Evolutionary conservation across 768 basidiomycete species (phyloP), one percentile per base, ranked within the genome.

Genomic region (Strobilomyces dryophilus): DNA sequence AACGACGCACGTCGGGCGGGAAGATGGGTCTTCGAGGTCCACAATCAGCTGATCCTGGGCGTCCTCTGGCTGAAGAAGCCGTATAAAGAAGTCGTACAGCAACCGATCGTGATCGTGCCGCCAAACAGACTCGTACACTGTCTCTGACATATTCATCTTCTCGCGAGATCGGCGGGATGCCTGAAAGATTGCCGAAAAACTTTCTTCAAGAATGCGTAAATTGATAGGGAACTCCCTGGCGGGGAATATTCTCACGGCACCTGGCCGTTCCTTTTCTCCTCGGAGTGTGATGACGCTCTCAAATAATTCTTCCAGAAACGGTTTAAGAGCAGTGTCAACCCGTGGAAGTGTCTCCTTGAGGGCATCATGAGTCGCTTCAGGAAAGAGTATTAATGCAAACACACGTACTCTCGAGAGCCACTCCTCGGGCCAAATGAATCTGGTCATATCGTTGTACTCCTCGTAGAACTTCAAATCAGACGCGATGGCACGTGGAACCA

Each of bases 121-220:
- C 56, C 47, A 57, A 26, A 31, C 26, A 1, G 27, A 37, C 35
- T 55, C 54, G 45, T 20, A 46, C 3, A 35, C 14, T 14, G 29
- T 34, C 32, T 29, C 37, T 17, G 7, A 21, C 14, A 52, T 10
- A 10, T 35, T 10, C 20, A 3, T 32, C 39, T 54, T 57, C 37
- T 49, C 55, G 42, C 44, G 48, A n/a, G 44, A 57, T 31, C 53
- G 40, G 1, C 34, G 55, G 9, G 52, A 57, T 26, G 52, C 48
- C n/a, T 46, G 55, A 27, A 57, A 57, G 9, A 57, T 57, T 2
- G 47, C 55, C 1, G 52, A 54, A 40, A 57, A 55, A n/a, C 48
- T 57, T 24, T 49, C 47, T 32, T 43, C 27, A 1, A 57, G 53
- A 15, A 54, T 12, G 12, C 40, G 47, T 10, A 54, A 26, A 35